Conservation (phyloP, 495 filamentous ascomycete genomes). For the Podospora pseudocomata region DNA sequence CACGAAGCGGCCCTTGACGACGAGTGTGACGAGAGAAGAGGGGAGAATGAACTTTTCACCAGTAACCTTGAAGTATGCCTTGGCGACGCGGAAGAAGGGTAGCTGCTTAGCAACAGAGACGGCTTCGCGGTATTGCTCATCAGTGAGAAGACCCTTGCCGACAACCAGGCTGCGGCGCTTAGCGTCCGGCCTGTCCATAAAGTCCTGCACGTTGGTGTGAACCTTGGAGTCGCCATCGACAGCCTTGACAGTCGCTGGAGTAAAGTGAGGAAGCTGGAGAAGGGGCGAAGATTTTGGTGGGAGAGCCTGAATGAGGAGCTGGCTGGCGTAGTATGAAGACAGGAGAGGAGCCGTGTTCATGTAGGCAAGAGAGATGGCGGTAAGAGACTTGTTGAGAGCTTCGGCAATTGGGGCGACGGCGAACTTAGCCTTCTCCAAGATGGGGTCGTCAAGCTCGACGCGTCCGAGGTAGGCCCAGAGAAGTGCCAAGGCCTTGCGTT, state of each 20-base stretch:
- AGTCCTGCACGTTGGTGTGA: conserved; percentile 77
- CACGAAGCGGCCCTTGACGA: conserved; percentile 91
- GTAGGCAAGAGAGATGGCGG: conserved; percentile 80
- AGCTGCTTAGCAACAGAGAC: conserved; percentile 75
- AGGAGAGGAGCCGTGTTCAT: conserved; percentile 78
- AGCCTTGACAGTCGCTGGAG: conserved; percentile 64
- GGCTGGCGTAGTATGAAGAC: conserved; percentile 73
- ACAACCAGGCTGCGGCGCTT: conserved; percentile 66
- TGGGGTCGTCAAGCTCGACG: conserved; percentile 66
- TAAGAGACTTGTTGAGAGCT: conserved; percentile 78
- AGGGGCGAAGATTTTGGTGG: conserved; percentile 80
- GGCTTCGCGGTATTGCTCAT: conserved; percentile 71
- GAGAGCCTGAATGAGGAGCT: conserved; percentile 85
- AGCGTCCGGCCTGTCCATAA: conserved; percentile 75
- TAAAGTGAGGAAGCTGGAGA: conserved; percentile 88
- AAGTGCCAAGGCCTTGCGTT: conserved; percentile 81
- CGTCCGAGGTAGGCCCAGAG: conserved; percentile 94
- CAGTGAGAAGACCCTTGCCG: conserved; percentile 66
- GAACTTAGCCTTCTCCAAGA: conserved; percentile 68
- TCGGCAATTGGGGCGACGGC: conserved; percentile 84
- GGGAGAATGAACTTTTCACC: conserved; percentile 91
- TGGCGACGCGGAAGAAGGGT: conserved; percentile 78
- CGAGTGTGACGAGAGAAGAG: conserved; percentile 87
- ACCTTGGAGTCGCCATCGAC: conserved; percentile 73
- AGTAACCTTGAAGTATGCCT: conserved; percentile 96